phyloP scores from a whole-genome alignment of 805 yeast genomes.

The Starmerella bombi region DNA sequence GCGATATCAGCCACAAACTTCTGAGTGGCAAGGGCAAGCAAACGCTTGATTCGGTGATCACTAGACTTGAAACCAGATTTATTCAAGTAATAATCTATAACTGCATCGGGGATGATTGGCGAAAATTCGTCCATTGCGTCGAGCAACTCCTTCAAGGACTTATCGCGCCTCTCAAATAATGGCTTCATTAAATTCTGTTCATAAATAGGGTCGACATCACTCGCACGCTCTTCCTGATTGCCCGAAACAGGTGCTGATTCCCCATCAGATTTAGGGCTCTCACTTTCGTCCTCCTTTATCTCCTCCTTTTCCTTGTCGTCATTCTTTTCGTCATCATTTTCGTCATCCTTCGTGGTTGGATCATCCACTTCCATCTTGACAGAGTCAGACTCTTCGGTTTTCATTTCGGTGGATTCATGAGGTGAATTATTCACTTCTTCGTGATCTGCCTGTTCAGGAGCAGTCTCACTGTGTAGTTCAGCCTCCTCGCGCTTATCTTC shows the following conservation, averaged over 20 bases:
- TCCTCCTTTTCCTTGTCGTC: constrained; percentile 1
- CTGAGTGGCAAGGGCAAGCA: constrained; percentile 89
- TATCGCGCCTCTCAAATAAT: constrained; percentile 22
- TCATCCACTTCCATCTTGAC: too few relatives aligned
- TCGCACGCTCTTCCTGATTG: not conserved
- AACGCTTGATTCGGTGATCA: constrained; percentile 64
- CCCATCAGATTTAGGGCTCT: not conserved
- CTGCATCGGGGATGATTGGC: constrained; percentile 93
- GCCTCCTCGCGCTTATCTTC: too few relatives aligned
- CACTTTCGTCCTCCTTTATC: not conserved
- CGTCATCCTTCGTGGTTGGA: too few relatives aligned
- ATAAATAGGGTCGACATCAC: constrained; percentile 17
- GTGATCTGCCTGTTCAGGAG: not conserved
- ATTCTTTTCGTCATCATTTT: not conserved
- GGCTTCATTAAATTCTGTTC: constrained; percentile 20
- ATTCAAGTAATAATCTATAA: constrained; percentile 79
- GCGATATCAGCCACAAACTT: constrained; percentile 90
- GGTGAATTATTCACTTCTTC: not conserved
- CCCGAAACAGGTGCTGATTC: not conserved
- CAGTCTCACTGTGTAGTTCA: too few relatives aligned
- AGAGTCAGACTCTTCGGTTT: too few relatives aligned
- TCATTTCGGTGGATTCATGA: not conserved
- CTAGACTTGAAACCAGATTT: constrained; percentile 74
- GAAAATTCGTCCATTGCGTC: constrained; percentile 87
- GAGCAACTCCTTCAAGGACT: constrained; percentile 55